Evolutionary conservation across 768 basidiomycete genomes (phyloP).

Genomic region (Artomyces pyxidatus): DNA sequence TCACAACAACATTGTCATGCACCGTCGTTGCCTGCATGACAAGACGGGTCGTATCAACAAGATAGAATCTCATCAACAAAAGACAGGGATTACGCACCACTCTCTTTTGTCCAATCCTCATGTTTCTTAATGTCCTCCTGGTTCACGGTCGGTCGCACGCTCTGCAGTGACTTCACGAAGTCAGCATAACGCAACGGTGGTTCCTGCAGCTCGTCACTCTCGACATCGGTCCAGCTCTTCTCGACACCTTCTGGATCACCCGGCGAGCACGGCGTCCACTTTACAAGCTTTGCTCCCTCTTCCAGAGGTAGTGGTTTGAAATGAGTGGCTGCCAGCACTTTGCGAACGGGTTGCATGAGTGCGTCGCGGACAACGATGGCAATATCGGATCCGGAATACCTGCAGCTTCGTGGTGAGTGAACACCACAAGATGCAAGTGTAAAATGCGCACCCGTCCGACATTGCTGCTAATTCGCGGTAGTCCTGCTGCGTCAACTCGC

Average conservation of each 20-base stretch:
- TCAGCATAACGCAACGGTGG: slow-evolving; percentile 72
- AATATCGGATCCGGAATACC: slow-evolving; percentile 92
- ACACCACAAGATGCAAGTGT: background rate
- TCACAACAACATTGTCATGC: background rate
- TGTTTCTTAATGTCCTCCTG: slow-evolving; percentile 80
- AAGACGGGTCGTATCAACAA: background rate
- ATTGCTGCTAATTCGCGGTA: slow-evolving; percentile 73
- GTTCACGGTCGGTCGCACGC: slow-evolving; percentile 81
- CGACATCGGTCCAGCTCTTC: slow-evolving; percentile 83
- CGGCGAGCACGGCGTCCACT: slow-evolving; percentile 95
- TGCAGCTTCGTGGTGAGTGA: slow-evolving; percentile 17
- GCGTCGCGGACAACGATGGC: slow-evolving; percentile 92
- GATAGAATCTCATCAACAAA: background rate
- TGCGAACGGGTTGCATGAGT: slow-evolving; percentile 96
- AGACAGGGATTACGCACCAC: slow-evolving; percentile 39
- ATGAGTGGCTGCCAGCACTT: slow-evolving; percentile 92
- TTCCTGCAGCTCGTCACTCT: slow-evolving; percentile 84
- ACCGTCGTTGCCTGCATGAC: background rate
- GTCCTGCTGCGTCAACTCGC: slow-evolving; percentile 69
- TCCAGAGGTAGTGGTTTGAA: slow-evolving; percentile 55
- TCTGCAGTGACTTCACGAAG: slow-evolving; percentile 74
- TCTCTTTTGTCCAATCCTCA: slow-evolving; percentile 79
- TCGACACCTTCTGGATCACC: slow-evolving; percentile 81
- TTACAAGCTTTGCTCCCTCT: slow-evolving; percentile 28
- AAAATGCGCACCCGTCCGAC: slow-evolving; percentile 67